Evolutionary conservation across 73 alveolate species (phyloP), one percentile per base, ranked within the genome.

Genomic region (Paramecium bursaria): DNA sequence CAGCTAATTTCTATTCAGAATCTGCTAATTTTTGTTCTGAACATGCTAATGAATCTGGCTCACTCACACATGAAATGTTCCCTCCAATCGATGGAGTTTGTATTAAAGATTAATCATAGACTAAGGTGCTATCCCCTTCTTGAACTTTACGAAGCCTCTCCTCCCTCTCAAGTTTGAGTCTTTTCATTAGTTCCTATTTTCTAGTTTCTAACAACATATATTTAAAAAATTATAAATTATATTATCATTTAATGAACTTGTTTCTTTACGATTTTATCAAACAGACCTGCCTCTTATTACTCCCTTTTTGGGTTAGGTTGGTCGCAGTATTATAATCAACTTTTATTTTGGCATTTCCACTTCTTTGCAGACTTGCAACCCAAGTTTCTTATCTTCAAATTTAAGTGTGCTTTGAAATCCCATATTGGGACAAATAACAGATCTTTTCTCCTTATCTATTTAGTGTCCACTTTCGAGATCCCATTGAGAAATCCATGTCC

Each of bases 101-200:
- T 26, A 57, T 27, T 11, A 57, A 57, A 57, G 76, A 57, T 57
- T 23, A 17, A 30, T 57, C 76, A 4, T 29, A 13, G 7, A n/a
- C n/a, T 57, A 57, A 29, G 76, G 29, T 57, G 26, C 76, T n/a
- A 57, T 57, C 15, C 2, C 76, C 76, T 25, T 57, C 76, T 5
- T 26, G 14, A 25, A 57, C 15, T 21, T 25, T 3, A n/a, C 31
- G 17, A 15, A 29, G 26, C 27, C 76, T 57, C 3, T 23, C 17
- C 49, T 57, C 76, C 31, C 76, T 57, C 26, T 57, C 76, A 29
- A 29, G 9, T 57, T 57, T 57, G 30, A 57, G 15, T 13, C 49
- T 57, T 11, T 10, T 6, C 76, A 57, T 57, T 0, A 57, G 26
- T 57, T 57, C 76, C 15, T 57, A 1, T 26, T 50, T 23, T 44